Conservation (phyloP, 1,139 yeast genomes). For the Nakaseomyces glabratus region DNA sequence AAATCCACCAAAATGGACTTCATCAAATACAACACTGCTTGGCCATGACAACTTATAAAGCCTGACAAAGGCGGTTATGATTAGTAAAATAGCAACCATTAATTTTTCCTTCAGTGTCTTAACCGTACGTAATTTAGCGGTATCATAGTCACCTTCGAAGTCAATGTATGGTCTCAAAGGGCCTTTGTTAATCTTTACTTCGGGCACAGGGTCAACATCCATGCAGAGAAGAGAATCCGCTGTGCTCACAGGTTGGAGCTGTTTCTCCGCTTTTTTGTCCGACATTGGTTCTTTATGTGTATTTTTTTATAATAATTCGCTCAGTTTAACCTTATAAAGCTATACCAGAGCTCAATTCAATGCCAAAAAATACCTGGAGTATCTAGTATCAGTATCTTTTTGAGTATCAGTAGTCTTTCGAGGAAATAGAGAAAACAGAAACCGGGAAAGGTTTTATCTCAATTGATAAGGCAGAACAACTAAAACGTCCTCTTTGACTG, state of each 20-base stretch:
- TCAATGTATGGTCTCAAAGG: conserved; percentile 34
- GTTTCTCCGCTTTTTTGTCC: not conserved
- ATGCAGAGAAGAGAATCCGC: too few species aligned
- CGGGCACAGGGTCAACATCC: conserved; percentile 36
- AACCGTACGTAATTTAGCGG: conserved; percentile 34
- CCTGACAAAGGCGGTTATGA: conserved; percentile 50
- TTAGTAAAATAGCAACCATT: conserved; percentile 42
- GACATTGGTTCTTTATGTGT: not conserved
- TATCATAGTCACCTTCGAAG: conserved; percentile 38
- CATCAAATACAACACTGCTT: conserved; percentile 84
- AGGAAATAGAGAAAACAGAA: too few species aligned
- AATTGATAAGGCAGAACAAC: too few species aligned
- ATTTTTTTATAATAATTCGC: too few species aligned
- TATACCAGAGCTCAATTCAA: too few species aligned
- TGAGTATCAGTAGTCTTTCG: too few species aligned
- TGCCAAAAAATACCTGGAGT: too few species aligned
- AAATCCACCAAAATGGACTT: conserved; percentile 76
- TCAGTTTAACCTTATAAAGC: too few species aligned
- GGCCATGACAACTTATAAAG: conserved; percentile 58
- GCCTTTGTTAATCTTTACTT: conserved; percentile 36
- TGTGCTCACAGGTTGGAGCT: too few species aligned
- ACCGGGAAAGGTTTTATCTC: too few species aligned
- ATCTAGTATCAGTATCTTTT: too few species aligned
- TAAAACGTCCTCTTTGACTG: too few species aligned
- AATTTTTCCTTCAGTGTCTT: conserved; percentile 33